Percentiles rank a stretch among this genome's conserved stretches.
Conservation (phyloP, 1,284 basidiomycete genomes). For the Apiotrichum sp. region DNA sequence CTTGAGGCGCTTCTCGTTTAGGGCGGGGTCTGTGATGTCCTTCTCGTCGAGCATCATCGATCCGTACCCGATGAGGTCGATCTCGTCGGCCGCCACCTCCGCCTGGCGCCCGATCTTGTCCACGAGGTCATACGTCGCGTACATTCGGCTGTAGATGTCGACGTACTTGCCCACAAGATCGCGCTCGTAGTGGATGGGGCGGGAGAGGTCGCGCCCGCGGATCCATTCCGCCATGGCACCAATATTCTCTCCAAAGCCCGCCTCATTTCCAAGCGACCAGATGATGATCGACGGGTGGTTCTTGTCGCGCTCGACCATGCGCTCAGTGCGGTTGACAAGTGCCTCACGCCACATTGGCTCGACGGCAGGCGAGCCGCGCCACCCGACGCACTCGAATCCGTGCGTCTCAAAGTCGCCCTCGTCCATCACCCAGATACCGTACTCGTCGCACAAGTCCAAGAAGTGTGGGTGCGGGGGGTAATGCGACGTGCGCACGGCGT, state of each 20-base stretch:
- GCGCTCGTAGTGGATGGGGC: constrained; percentile 26
- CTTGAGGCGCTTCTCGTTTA: neutral
- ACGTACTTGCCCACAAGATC: constrained; percentile 16
- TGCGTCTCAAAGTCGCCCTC: constrained; percentile 28
- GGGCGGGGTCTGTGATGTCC: neutral
- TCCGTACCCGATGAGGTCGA: neutral
- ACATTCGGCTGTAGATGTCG: constrained; percentile 27
- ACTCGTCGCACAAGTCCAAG: constrained; percentile 25
- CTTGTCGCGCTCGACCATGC: constrained; percentile 27
- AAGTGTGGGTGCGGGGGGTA: constrained; percentile 26
- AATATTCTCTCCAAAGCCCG: constrained; percentile 19
- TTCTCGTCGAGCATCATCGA: neutral
- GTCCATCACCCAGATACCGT: constrained; percentile 28
- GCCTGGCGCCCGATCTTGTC: constrained; percentile 14
- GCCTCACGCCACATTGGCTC: constrained; percentile 9
- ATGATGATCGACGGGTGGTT: constrained; percentile 26
- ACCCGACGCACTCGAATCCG: constrained; percentile 17
- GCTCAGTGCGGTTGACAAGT: constrained; percentile 16
- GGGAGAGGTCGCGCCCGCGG: constrained; percentile 16
- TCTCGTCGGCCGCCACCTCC: neutral
- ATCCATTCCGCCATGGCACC: constrained; percentile 20
- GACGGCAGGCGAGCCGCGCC: constrained; percentile 17
- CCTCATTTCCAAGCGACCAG: constrained; percentile 29
- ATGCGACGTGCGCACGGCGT: constrained; percentile 24
- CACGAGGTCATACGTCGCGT: constrained; percentile 16